Conservation (phyloP, 495 filamentous ascomycete species). For the Delitschia confertaspora region DNA sequence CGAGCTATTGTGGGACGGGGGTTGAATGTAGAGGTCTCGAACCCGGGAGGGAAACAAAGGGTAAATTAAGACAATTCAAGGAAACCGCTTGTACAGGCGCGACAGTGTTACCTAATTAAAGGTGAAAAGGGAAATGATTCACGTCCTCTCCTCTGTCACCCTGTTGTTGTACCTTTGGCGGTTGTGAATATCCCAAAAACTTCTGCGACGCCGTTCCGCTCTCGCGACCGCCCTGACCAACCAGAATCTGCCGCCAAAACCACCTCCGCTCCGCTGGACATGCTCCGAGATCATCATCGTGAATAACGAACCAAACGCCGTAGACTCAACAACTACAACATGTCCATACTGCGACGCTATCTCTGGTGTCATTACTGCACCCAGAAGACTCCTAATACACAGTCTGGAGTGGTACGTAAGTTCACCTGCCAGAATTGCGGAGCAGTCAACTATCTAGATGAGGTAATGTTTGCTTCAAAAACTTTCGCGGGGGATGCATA, state of each 20-base stretch:
- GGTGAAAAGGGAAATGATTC: too few relatives aligned
- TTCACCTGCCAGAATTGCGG: slow-evolving; percentile 69
- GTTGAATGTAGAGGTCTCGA: too few relatives aligned
- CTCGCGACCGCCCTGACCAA: not conserved
- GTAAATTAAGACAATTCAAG: too few relatives aligned
- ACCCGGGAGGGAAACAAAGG: too few relatives aligned
- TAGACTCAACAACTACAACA: slow-evolving; percentile 19
- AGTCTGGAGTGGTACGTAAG: slow-evolving; percentile 44
- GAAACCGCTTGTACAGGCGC: too few relatives aligned
- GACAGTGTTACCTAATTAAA: too few relatives aligned
- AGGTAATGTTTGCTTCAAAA: slow-evolving; percentile 37
- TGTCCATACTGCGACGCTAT: slow-evolving; percentile 34
- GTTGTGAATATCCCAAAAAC: not conserved
- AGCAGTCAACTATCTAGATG: slow-evolving; percentile 73
- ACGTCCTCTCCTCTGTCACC: too few relatives aligned
- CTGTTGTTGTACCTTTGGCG: not conserved
- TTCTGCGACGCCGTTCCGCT: too few relatives aligned
- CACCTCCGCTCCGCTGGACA: not conserved
- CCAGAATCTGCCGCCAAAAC: slow-evolving; percentile 1
- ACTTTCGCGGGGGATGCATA: slow-evolving; percentile 3
- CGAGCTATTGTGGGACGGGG: too few relatives aligned
- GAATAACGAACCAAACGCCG: too few relatives aligned
- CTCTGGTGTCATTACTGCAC: slow-evolving; percentile 74
- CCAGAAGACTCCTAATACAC: slow-evolving; percentile 46
- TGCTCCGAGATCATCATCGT: not conserved